Percentiles rank a stretch among this genome's conserved stretches.
Evolutionary conservation across 2,329 filamentous ascomycete genomes (phyloP).

Genomic region (Talaromyces sp.): DNA sequence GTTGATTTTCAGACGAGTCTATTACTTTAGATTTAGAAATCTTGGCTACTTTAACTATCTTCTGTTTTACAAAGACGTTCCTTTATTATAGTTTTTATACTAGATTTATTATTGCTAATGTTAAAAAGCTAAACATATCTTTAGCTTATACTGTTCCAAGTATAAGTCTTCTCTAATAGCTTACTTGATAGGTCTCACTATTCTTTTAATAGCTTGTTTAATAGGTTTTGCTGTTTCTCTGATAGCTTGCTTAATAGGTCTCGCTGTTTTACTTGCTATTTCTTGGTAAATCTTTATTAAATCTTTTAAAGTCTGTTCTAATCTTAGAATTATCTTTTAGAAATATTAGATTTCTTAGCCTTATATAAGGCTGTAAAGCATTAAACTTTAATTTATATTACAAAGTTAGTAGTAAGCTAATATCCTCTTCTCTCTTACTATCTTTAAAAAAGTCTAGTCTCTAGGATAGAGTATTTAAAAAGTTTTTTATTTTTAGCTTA

Average conservation of each 20-base stretch:
- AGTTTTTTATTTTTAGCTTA: background rate
- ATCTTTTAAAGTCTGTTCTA: background rate
- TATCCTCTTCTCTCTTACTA: background rate
- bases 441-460: background rate
- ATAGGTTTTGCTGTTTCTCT: no score
- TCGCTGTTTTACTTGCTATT: no score
- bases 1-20: background rate
- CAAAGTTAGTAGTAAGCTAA: background rate
- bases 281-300: no score
- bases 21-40: background rate
- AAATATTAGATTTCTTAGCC: background rate
- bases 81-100: background rate
- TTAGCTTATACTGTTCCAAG: background rate
- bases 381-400: background rate
- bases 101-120: background rate
- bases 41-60: background rate
- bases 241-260: no score
- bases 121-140: background rate
- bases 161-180: background rate
- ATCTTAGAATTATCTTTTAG: background rate
- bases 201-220: no score
- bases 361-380: background rate
- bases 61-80: background rate
- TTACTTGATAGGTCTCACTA: no score
- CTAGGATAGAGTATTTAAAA: background rate